Evolutionary conservation across 75 land plant genomes (phyloP).

Genomic region (Picea glauca): DNA sequence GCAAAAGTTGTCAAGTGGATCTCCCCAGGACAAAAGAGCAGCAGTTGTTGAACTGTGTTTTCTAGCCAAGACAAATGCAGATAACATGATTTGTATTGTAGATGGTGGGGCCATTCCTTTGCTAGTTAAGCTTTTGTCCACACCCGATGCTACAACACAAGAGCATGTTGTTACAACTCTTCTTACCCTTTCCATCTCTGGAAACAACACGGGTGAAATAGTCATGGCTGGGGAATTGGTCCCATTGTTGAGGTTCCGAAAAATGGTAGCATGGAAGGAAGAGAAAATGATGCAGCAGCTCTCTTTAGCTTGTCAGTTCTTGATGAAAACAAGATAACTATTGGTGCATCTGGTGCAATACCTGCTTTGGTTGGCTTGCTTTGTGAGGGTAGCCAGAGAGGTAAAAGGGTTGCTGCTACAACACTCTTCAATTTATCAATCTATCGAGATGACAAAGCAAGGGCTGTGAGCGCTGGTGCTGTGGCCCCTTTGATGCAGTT

Average conservation of each 20-base stretch:
- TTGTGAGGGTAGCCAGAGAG: constrained; percentile 43
- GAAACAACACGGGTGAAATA: constrained; percentile 68
- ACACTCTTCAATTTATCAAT: constrained; percentile 65
- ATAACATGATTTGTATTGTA: constrained; percentile 75
- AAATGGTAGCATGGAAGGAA: constrained; percentile 71
- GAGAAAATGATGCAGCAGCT: constrained; percentile 93
- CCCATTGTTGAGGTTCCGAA: constrained; percentile 69
- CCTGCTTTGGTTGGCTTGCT: constrained; percentile 60
- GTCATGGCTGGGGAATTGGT: too few species aligned
- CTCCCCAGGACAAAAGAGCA: constrained; percentile 43
- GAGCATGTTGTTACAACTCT: constrained; percentile 83
- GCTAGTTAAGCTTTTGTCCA: constrained; percentile 53
- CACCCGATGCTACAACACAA: constrained; percentile 49
- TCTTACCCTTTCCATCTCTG: constrained; percentile 81
- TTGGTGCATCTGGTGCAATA: constrained; percentile 66
- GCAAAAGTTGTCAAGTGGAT: constrained; percentile 43
- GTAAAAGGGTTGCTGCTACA: constrained; percentile 75
- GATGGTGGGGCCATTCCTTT: constrained; percentile 78
- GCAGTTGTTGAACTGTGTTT: constrained; percentile 69
- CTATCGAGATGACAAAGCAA: constrained; percentile 63
- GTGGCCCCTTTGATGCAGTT: constrained; percentile 60
- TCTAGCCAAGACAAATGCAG: constrained; percentile 70
- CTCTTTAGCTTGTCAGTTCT: constrained; percentile 64
- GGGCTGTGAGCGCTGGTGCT: constrained; percentile 63
- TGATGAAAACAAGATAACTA: constrained; percentile 69